A percentile compares a stretch with the other conserved stretches of the same genome.
phyloP scores from a whole-genome alignment of 1,284 basidiomycete species.

The Fomitopsis palustris region DNA sequence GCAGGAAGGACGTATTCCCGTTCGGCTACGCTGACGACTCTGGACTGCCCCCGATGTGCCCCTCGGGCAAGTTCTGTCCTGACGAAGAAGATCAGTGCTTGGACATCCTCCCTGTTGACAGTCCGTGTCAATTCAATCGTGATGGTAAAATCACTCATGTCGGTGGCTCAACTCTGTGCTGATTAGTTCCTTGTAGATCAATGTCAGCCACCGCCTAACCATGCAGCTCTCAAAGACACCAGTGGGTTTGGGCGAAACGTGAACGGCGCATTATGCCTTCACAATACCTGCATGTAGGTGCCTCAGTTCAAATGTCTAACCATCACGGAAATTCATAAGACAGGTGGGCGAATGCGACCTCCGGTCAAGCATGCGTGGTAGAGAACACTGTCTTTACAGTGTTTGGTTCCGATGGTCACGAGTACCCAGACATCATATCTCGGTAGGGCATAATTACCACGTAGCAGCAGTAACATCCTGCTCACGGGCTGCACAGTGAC shows the following conservation, averaged over 20 bases:
- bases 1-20: constrained; percentile 74
- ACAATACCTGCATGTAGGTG: constrained; percentile 74
- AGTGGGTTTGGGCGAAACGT: constrained; percentile 62
- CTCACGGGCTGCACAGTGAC: constrained; percentile 39
- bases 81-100: constrained; percentile 80
- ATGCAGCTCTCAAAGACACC: constrained; percentile 54
- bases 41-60: constrained; percentile 61
- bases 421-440: constrained; percentile 76
- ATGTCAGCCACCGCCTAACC: constrained; percentile 67
- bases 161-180: neutral
- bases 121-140: constrained; percentile 80
- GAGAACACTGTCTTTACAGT: constrained; percentile 80
- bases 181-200: constrained; percentile 50
- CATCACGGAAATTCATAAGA: no score
- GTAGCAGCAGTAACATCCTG: neutral
- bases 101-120: constrained; percentile 54
- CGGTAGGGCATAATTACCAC: constrained; percentile 46
- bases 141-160: constrained; percentile 55
- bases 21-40: constrained; percentile 53
- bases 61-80: constrained; percentile 69
- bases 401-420: constrained; percentile 46
- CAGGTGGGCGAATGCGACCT: constrained; percentile 75
- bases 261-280: constrained; percentile 81
- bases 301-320: neutral
- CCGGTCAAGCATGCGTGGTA: constrained; percentile 60